These are phyloP conservation scores for Ceraceosorus bombacis DNA, from an alignment of 1,284 basidiomycete genomes.

Conservation along the genomic window DNA sequence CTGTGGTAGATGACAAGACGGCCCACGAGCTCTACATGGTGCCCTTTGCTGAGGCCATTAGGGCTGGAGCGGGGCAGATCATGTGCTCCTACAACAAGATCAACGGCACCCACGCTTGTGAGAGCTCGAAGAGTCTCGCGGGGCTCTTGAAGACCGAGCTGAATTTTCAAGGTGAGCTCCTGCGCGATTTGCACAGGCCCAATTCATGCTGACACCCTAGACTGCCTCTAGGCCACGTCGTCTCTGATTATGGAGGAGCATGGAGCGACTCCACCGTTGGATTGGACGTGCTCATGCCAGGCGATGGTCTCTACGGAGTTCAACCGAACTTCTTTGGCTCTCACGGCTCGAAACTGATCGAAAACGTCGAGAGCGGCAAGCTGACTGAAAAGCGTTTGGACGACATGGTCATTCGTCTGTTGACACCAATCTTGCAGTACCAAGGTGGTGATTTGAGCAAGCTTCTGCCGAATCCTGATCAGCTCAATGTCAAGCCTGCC, in stretches of 20 bases:
- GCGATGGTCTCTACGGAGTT: constrained; percentile 25
- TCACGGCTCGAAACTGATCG: constrained; percentile 53
- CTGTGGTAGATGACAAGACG: constrained; percentile 69
- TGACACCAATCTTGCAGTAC: constrained; percentile 43
- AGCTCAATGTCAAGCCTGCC: constrained; percentile 30
- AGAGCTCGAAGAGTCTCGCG: constrained; percentile 63
- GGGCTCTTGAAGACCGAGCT: constrained; percentile 66
- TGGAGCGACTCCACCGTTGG: constrained; percentile 56
- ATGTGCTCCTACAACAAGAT: constrained; percentile 56
- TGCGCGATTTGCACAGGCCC: constrained; percentile 45
- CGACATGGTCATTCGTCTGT: constrained; percentile 51
- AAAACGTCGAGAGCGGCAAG: constrained; percentile 62
- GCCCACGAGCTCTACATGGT: constrained; percentile 54
- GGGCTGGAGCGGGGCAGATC: constrained; percentile 49
- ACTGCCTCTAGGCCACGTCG: too few relatives aligned
- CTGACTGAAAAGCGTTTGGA: constrained; percentile 57
- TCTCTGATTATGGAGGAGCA: constrained; percentile 14
- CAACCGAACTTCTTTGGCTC: constrained; percentile 54
- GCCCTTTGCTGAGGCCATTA: constrained; percentile 52
- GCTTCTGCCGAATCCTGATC: constrained; percentile 20
- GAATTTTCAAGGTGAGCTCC: constrained; percentile 67
- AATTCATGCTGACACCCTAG: constrained; percentile 7
- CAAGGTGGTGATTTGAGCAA: constrained; percentile 13
- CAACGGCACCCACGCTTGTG: constrained; percentile 58
- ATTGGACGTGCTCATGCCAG: constrained; percentile 57